These are phyloP conservation scores for Globisporangium paroecandrum DNA, from an alignment of 352 stramenopile species.

Conservation along the genomic window DNA sequence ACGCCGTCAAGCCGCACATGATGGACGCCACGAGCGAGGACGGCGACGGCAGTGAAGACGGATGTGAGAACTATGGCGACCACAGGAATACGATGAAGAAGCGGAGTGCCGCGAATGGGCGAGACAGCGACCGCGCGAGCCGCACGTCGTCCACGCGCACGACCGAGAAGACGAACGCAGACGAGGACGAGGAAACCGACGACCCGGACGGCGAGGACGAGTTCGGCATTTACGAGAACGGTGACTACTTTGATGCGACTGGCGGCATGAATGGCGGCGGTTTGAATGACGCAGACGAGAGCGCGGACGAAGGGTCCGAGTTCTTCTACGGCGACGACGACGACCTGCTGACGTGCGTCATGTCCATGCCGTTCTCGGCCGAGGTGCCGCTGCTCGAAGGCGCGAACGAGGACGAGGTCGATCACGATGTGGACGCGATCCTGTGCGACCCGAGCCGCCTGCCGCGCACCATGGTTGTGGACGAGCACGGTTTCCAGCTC, in stretches of 20 bases:
- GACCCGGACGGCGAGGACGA: constrained; percentile 10
- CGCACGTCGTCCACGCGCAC: constrained; percentile 18
- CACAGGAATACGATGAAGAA: neutral
- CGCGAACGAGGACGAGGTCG: constrained; percentile 35
- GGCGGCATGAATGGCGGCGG: neutral
- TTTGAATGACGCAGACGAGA: neutral
- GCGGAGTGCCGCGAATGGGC: neutral
- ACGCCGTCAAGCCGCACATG: constrained; percentile 12
- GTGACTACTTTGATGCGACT: constrained; percentile 14
- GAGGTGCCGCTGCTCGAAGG: constrained; percentile 45
- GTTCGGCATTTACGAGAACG: constrained; percentile 16
- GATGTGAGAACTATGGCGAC: constrained; percentile 1
- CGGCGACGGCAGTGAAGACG: neutral
- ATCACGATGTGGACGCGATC: constrained; percentile 63
- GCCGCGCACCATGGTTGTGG: constrained; percentile 59
- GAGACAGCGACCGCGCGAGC: neutral
- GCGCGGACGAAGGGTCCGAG: constrained; percentile 14
- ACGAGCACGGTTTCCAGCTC: constrained; percentile 61
- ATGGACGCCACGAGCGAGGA: constrained; percentile 3
- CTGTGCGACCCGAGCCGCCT: constrained; percentile 51
- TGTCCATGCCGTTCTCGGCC: constrained; percentile 36
- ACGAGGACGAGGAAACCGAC: constrained; percentile 16
- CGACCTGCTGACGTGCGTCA: constrained; percentile 19
- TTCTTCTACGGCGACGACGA: constrained; percentile 19
- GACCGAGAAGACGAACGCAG: constrained; percentile 17